Evolutionary conservation across 2,329 filamentous ascomycete genomes (phyloP), one percentile per base, ranked within the genome.

Genomic region (Cryoendolithus antarcticus): DNA sequence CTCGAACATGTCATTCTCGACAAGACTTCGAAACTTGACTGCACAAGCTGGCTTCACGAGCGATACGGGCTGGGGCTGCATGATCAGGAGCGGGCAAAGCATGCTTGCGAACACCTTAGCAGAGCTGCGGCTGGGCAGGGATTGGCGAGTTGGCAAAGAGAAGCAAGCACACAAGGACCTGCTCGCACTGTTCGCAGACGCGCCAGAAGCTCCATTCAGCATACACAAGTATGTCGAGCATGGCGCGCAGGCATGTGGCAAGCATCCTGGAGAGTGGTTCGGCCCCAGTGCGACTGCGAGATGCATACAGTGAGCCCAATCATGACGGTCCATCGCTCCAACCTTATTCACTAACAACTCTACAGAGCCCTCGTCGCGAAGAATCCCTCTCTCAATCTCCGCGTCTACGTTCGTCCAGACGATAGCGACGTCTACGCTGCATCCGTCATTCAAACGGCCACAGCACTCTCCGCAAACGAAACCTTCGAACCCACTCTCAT

Each of bases 231-330:
- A 98, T 54, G 91, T 98, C 29, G 71, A 80, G 38, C 82, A 94
- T 51, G 91, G 91, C 11, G 86, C 86, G 19, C 70, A 74, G 29
- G 80, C 82, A 2, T 98, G 91, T 60, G 88, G 86, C 4, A 96
- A 94, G 62, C 84, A 93, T 54, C 91, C 91, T 0, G 91, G 91
- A 30, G 86, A 96, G 62, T 98, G 91, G 91, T 98, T 98, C 62
- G 91, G 91, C 0, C 91, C 91, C n/a, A 95, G 86, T 11, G 91
- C 91, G 5, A 93, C 91, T 7, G 88, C 91, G 35, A 77, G 81
- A 41, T 96, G 91, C 60, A 95, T 98, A 49, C 81, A 91, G 86
- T 93, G 66, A 59, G 82, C 63, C 13, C 9, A 3, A 5, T 15
- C 24, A 4, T 6, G 28, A 13, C 6, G 8, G 19, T 29, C 28